Conservation (phyloP, 2,329 filamentous ascomycete species). For the Penicillium sp. region DNA sequence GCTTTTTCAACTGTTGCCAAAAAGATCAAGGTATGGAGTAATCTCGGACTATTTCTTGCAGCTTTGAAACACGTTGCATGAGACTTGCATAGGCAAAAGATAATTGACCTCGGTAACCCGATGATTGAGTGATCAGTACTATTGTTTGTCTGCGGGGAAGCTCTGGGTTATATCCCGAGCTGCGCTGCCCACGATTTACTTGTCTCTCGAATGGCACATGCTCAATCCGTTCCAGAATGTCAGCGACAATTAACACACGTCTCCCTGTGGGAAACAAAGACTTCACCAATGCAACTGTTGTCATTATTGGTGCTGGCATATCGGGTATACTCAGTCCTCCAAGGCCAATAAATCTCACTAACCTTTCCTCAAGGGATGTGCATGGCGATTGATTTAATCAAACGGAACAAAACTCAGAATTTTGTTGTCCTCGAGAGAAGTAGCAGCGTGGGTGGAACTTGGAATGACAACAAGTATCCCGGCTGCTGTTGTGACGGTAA, state of each 20-base stretch:
- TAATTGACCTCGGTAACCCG: constrained; percentile 2
- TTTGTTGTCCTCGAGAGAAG: constrained; percentile 22
- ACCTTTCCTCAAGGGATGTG: constrained; percentile 44
- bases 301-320: constrained; percentile 57
- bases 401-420: constrained; percentile 17
- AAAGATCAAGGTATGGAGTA: too few species aligned
- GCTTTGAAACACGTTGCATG: background rate
- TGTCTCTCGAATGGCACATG: background rate
- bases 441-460: constrained; percentile 20
- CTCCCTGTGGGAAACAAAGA: constrained; percentile 44
- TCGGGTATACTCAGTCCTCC: constrained; percentile 38
- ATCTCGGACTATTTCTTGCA: too few species aligned
- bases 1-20: background rate
- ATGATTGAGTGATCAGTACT: background rate
- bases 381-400: constrained; percentile 57
- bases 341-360: background rate
- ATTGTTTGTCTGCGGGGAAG: background rate
- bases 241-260: background rate
- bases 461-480: constrained; percentile 53
- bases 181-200: background rate
- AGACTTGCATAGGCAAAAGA: background rate
- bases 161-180: background rate
- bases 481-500: constrained; percentile 54
- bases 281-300: constrained; percentile 52
- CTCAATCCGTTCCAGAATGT: constrained; percentile 3